phyloP scores from a whole-genome alignment of 2,329 filamentous ascomycete species.

The Clonostachys sp. region DNA sequence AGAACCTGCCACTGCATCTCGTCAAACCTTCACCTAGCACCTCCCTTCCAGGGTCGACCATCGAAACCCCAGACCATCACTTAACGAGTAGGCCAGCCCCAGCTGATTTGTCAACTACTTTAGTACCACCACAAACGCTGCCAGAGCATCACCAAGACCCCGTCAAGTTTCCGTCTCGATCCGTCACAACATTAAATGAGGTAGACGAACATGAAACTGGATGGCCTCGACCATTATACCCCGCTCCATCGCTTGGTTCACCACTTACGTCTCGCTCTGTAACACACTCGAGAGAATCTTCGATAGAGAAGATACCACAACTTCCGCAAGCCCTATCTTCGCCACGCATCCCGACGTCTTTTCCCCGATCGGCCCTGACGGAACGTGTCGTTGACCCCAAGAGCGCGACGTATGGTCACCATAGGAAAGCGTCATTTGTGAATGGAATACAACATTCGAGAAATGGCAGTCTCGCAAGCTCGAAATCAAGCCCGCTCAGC shows the following conservation, averaged over 20 bases:
- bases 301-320: constrained; percentile 45
- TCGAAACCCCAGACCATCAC: too few species aligned
- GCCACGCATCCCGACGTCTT: constrained; percentile 33
- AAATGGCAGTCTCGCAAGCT: constrained; percentile 81
- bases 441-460: constrained; percentile 91
- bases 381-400: constrained; percentile 54
- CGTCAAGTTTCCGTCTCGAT: constrained; percentile 45
- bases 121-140: constrained; percentile 57
- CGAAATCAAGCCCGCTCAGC: constrained; percentile 79
- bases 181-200: constrained; percentile 46
- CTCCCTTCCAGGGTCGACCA: too few species aligned
- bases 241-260: constrained; percentile 30
- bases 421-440: constrained; percentile 94
- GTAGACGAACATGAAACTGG: constrained; percentile 37
- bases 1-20: too few species aligned
- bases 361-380: constrained; percentile 36
- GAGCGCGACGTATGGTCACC: constrained; percentile 68
- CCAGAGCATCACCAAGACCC: constrained; percentile 49
- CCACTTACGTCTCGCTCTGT: constrained; percentile 29
- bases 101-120: not conserved
- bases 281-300: constrained; percentile 54
- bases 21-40: too few species aligned
- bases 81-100: too few species aligned
- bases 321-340: constrained; percentile 20
- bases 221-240: constrained; percentile 26